These are phyloP conservation scores for Pisolithus marmoratus DNA, from an alignment of 768 basidiomycete genomes.

Conservation along the genomic window DNA sequence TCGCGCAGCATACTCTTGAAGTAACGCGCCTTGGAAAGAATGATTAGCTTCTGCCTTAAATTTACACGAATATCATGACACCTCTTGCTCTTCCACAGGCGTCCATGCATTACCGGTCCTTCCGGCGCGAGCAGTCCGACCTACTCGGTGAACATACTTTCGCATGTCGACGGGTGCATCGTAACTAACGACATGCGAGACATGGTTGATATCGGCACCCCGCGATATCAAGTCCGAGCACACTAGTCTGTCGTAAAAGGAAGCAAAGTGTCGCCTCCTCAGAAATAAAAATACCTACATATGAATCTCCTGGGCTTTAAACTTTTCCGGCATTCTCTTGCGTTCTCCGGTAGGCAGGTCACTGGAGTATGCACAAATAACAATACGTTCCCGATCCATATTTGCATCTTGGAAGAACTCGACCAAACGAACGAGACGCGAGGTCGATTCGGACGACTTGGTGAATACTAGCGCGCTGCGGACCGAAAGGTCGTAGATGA, in stretches of 20 bases:
- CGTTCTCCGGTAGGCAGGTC: conserved; percentile 74
- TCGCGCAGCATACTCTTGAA: conserved; percentile 80
- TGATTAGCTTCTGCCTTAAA: neutral
- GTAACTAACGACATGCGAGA: conserved; percentile 91
- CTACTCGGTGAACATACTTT: conserved; percentile 97
- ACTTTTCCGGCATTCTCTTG: conserved; percentile 70
- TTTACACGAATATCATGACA: conserved; percentile 18
- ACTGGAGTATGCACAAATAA: conserved; percentile 77
- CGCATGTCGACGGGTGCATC: conserved; percentile 94
- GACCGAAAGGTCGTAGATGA: conserved; percentile 59
- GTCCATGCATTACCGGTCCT: conserved; percentile 70
- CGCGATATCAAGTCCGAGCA: conserved; percentile 95
- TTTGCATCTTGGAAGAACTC: conserved; percentile 68
- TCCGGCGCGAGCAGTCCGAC: conserved; percentile 92
- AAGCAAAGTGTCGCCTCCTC: conserved; percentile 1
- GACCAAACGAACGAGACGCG: conserved; percentile 74
- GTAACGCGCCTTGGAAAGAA: conserved; percentile 58
- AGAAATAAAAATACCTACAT: conserved; percentile 49
- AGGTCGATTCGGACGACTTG: conserved; percentile 91
- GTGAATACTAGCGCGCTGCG: conserved; percentile 86
- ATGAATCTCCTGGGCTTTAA: conserved; percentile 75
- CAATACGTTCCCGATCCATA: conserved; percentile 24
- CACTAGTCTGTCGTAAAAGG: conserved; percentile 57
- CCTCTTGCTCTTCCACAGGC: conserved; percentile 92
- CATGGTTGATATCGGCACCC: conserved; percentile 91